Base-by-base conservation (phyloP, 1,284 basidiomycete species). In the Austroboletus novae-zelandiae region DNA sequence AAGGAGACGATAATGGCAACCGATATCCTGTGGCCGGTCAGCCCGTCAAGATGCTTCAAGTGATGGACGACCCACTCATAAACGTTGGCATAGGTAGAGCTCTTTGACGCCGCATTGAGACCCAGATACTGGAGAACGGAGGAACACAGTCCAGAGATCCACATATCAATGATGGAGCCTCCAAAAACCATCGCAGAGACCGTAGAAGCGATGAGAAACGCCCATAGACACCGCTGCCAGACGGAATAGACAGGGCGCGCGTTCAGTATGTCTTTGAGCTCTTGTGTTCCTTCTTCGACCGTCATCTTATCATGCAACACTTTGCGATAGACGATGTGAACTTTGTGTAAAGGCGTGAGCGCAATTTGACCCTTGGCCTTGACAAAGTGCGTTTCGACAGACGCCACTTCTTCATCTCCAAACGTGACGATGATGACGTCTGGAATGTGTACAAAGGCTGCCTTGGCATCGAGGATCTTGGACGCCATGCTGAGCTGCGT, bases 1-100 rank as follows among this genome's bases (percentile, higher is more conserved):
- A 94, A 93, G 7, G 89, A 88, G 41, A 93, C 85, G 39, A 93
- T 68, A 51, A 92, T 92, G 1, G 90, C 84, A 8, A 87, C 82
- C 0, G 88, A 86, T 61, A 94, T 92, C 65, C 90, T 92, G 47
- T 25, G 14, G 9, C 27, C 6, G n/a, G 11, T 46, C 30, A 50
- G 34, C 34, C 10, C 20, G n/a, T n/a, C 34, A 36, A 15, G 3
- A 34, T 36, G 9, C 8, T 8, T 36, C n/a, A 17, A 36, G 15
- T 36, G 6, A 15, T 36, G 9, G 40, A 25, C n/a, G 7, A 76
- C 87, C 68, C 63, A 91, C 90, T 94, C 91, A 60, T 92, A 94
- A 50, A 94, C 88, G 60, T 91, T 93, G 7, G 89, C 89, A 67
- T 92, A 94, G 70, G 91, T 84, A 2, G 87, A 76, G 59, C 86